Evolutionary conservation across 2,329 filamentous ascomycete species (phyloP), one percentile per base, ranked within the genome.

Genomic region (Bipolaris oryzae): DNA sequence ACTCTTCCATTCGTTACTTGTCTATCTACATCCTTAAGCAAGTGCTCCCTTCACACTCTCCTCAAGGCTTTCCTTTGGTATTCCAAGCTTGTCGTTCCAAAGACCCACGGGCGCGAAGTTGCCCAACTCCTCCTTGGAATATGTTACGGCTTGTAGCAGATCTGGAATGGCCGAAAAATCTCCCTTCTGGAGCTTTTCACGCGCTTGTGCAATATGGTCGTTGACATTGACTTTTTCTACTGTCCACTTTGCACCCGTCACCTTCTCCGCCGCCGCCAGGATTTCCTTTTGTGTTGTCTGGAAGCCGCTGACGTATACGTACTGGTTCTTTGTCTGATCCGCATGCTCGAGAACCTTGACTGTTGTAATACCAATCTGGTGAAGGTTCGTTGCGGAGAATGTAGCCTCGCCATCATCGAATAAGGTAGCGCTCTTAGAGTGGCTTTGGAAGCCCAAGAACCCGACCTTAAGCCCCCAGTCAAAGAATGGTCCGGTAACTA

Each of bases 261-360:
- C 74, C 54, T 82, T 80, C 72, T 89, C 84, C 2, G 84, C 74
- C 0, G 79, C 69, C 11, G 75, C 71, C 1, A 89, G 67, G 1
- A 90, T 72, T 60, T 88, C 79, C 16, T 84, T 83, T 72, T 88
- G 86, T 1, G 82, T 81, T 0, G 82, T 80, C 28, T 81, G 81
- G 62, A 87, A 85, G 0, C 82, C 86, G 2, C 84, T 81, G 15
- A 88, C 74, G 48, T 80, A 80, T 28, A 89, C 70, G 68, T 86
- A 84, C 58, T 82, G 78, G 69, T 89, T 89, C 34, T 78, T 80
- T 0, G 85, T 87, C 55, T 80, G 74, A 1, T 79, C 77, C 0
- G 81, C 78, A 73, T 79, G 65, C 76, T 76, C 66, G 15, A 89
- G 71, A 21, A 85, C 75, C 5, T 79, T 77, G 7, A 80, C 79